Base-by-base conservation (phyloP, 2,329 filamentous ascomycete species). In the Ceratocystis eucalypticola region DNA sequence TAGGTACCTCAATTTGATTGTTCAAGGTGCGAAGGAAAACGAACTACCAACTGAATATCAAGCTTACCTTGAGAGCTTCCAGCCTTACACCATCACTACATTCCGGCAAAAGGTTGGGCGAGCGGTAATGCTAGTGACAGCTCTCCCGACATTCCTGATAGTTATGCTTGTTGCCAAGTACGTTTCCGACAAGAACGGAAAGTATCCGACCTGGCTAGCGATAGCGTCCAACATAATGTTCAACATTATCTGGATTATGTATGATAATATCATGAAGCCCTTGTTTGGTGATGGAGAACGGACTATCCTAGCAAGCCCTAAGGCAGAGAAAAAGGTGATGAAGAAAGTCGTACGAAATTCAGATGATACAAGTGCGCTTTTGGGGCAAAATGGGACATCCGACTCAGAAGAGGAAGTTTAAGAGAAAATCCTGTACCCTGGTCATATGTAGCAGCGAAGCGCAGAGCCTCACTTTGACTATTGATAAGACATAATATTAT, bases 281-380 rank as follows among this genome's bases (percentile, higher is more conserved):
- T 50, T 87, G 0, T 96, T 95, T 78, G 93, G 93, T 0, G 89
- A 97, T 72, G 94, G 94, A 0, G 93, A 97, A 79, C 83, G 82
- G 71, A 86, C 84, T 2, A 69, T 66, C 33, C 62, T 50, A 61
- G 50, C 53, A 48, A 59, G 65, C 3, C 53, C 28, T 12, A 33
- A 59, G 17, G 2, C 28, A 17, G 17, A 15, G 3, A 33, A 22
- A 10, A n/a, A 4, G 8, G 37, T 2, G 1, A 15, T 28, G 1
- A 33, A 2, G 4, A 25, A 64, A 48, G 53, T 53, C 3, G 20
- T 12, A 4, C 46, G 37, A 20, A 53, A 64, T 20, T 33, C 33
- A n/a, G 46, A 64, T 41, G 62, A 64, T 10, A 64, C 12, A 53
- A 37, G 22, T 41, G 62, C 62, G 15, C 33, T 64, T 33, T 64